A percentile compares a stretch with the other conserved stretches of the same genome.
These are phyloP conservation scores for Mikania micrantha DNA, from an alignment of 129 eudicot species.

Conservation along the genomic window DNA sequence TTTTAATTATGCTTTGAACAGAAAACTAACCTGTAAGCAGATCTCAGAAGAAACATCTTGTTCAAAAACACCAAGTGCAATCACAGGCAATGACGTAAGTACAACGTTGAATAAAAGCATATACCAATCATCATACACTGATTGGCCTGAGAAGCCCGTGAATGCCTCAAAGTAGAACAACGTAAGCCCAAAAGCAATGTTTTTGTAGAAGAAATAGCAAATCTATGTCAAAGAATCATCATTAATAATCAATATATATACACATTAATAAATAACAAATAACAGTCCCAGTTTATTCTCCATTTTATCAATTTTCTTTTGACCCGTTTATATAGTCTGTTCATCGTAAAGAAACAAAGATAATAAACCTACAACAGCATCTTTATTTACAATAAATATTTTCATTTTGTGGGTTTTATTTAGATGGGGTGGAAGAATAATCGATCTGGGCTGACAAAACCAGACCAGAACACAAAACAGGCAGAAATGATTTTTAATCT, in stretches of 20 bases:
- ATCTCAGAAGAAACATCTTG: constrained; percentile 95
- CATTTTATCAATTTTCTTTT: not conserved
- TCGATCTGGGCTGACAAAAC: too few relatives aligned
- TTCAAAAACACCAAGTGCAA: constrained; percentile 94
- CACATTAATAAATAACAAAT: not conserved
- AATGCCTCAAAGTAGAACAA: constrained; percentile 98
- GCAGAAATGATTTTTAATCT: too few relatives aligned
- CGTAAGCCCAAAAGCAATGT: constrained; percentile 95
- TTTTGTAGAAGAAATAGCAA: constrained; percentile 97
- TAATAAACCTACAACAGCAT: not conserved
- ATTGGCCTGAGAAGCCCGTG: constrained; percentile 94
- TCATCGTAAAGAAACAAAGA: not conserved
- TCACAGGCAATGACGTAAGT: constrained; percentile 92
- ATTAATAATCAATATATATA: not conserved
- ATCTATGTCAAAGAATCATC: constrained; percentile 41
- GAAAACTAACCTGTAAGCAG: constrained; percentile 82
- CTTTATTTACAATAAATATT: not conserved
- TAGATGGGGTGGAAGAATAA: not conserved
- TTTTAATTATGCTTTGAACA: not conserved
- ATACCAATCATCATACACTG: constrained; percentile 92
- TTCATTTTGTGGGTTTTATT: not conserved
- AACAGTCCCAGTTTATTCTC: not conserved
- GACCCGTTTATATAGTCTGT: not conserved
- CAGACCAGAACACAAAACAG: too few relatives aligned
- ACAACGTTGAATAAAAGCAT: constrained; percentile 91